A percentile compares a stretch with the other conserved stretches of the same genome.
Conservation (phyloP, 345 rosid genomes). For the Populus pruinosa region DNA sequence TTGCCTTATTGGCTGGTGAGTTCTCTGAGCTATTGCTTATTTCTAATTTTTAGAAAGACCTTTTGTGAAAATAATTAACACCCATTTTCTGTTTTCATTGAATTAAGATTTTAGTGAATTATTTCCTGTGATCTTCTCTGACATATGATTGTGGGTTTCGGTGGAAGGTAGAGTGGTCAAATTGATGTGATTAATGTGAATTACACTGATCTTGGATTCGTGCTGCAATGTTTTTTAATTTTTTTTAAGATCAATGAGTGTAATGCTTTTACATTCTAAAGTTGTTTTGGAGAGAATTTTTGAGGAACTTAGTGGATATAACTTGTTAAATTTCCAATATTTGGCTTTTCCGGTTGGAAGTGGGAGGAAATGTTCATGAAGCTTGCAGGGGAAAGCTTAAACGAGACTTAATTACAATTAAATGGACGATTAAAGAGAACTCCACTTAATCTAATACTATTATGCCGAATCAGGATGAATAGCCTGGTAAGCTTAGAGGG, state of each 20-base stretch:
- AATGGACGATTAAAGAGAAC: not conserved
- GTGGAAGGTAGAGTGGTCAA: not conserved
- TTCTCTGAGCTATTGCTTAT: not conserved
- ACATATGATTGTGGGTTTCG: not conserved
- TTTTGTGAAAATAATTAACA: not conserved
- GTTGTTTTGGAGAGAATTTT: not conserved
- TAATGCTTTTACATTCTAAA: no score
- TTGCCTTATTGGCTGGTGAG: slow-evolving; percentile 77
- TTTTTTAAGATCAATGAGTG: no score
- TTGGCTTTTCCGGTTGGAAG: slow-evolving; percentile 1
- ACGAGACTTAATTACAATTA: not conserved
- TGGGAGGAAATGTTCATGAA: slow-evolving; percentile 9
- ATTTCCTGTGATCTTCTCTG: not conserved
- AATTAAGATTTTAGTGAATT: not conserved
- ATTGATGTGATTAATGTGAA: no score
- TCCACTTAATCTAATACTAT: no score
- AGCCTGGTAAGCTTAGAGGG: no score
- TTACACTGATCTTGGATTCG: no score
- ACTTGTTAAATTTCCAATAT: slow-evolving; percentile 3
- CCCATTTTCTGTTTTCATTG: not conserved
- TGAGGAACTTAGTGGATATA: not conserved
- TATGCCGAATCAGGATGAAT: no score
- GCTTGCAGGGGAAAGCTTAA: not conserved
- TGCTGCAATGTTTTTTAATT: no score
- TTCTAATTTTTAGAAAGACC: not conserved